Percentiles rank a stretch among this genome's conserved stretches.
Conservation (phyloP, 257 asterid genomes). For the Avicennia marina region DNA sequence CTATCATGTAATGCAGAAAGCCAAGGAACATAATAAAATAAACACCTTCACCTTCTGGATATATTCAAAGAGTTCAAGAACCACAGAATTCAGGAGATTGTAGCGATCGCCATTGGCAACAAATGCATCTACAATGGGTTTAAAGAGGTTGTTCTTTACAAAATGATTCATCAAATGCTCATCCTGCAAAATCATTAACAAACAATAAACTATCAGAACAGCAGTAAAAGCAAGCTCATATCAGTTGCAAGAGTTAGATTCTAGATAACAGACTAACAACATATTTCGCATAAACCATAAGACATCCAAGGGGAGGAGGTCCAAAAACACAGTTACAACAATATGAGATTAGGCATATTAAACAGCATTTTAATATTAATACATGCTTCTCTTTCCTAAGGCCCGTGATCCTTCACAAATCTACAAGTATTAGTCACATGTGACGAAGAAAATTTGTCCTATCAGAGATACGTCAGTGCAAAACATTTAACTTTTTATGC, state of each 20-base stretch:
- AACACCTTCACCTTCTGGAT: constrained; percentile 61
- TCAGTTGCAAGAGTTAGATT: no score
- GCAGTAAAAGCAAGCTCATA: no score
- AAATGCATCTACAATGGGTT: constrained; percentile 81
- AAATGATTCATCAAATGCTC: constrained; percentile 82
- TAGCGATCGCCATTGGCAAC: constrained; percentile 87
- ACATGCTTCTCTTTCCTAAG: no score
- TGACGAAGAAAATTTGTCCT: background rate
- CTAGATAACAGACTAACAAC: background rate
- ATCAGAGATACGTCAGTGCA: no score
- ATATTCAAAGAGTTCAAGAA: constrained; percentile 86
- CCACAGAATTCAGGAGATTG: constrained; percentile 92
- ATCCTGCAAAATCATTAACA: constrained; percentile 56
- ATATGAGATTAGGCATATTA: no score
- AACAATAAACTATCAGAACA: background rate
- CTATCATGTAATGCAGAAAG: no score
- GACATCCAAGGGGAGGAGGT: no score
- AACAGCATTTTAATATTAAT: no score
- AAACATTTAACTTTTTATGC: no score
- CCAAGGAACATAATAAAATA: background rate
- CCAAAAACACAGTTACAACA: no score
- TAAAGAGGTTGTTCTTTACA: constrained; percentile 69
- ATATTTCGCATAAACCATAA: background rate
- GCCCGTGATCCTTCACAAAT: no score
- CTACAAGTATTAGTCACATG: background rate